Evolutionary conservation across 108 stramenopile genomes (phyloP).

Genomic region (Schizochytrium sp.): DNA sequence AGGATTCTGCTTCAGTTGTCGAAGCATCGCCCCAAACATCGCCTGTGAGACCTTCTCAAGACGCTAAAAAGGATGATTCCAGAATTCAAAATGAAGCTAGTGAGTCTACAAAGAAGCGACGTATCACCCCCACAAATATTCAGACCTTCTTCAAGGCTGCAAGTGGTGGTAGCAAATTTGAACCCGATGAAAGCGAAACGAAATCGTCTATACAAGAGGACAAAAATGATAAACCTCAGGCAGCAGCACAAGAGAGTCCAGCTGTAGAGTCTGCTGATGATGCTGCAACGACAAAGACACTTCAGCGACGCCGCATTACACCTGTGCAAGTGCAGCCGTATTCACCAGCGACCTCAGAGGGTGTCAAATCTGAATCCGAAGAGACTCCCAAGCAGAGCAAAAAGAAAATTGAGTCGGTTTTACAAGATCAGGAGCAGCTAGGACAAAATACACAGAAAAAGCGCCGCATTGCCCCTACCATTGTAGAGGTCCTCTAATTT

Average conservation of each 20-base stretch:
- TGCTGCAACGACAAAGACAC: not conserved
- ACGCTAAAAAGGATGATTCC: no score
- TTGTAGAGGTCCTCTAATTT: not conserved
- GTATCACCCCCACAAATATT: constrained; percentile 17
- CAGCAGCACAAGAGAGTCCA: not conserved
- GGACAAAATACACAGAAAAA: constrained; percentile 56
- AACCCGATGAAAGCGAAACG: no score
- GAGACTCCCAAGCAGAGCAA: not conserved
- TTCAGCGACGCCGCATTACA: constrained; percentile 65
- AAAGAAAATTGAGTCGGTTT: not conserved
- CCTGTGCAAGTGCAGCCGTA: constrained; percentile 24
- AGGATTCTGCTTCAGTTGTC: no score
- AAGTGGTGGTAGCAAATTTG: no score
- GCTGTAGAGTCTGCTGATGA: no score
- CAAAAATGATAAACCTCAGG: not conserved
- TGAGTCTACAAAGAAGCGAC: constrained; percentile 51
- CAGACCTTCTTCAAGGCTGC: not conserved
- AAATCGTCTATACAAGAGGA: no score
- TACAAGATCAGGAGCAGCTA: not conserved
- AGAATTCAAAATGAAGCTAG: no score
- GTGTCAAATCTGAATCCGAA: not conserved
- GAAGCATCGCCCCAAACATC: no score
- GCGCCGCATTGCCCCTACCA: constrained; percentile 65
- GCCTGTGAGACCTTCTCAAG: no score
- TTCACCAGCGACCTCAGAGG: not conserved